Conservation (phyloP, 176 grass and related monocot genomes). For the Areca catechu region DNA sequence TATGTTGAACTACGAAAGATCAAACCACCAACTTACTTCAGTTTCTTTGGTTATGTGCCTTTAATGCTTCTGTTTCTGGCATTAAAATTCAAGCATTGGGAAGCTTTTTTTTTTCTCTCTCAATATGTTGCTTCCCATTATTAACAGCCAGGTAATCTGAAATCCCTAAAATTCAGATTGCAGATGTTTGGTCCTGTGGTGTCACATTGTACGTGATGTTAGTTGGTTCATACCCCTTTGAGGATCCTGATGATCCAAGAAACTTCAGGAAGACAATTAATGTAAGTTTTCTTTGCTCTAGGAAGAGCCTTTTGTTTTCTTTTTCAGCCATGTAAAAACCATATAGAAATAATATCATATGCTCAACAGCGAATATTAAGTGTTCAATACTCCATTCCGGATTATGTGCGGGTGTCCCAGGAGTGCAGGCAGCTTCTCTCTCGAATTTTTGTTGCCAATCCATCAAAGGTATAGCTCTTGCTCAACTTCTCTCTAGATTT, state of each 20-base stretch:
- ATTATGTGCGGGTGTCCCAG: constrained; percentile 69
- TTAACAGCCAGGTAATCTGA: constrained; percentile 11
- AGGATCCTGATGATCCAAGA: constrained; percentile 84
- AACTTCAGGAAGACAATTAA: constrained; percentile 85
- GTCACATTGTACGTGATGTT: constrained; percentile 96
- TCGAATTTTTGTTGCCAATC: constrained; percentile 83
- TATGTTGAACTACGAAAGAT: too few species aligned
- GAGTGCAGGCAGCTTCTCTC: constrained; percentile 75
- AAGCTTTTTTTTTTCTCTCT: too few species aligned
- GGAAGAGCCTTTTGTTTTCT: background rate
- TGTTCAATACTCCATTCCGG: constrained; percentile 77
- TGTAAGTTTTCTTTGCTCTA: constrained; percentile 20
- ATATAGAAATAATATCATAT: constrained; percentile 1
- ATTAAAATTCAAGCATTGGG: constrained; percentile 1
- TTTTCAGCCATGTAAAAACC: background rate
- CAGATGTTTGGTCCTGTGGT: constrained; percentile 89
- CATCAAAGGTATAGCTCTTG: constrained; percentile 57
- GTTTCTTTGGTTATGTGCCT: too few species aligned
- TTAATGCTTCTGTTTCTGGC: background rate
- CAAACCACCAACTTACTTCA: too few species aligned
- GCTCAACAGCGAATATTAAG: constrained; percentile 71
- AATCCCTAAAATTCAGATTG: constrained; percentile 36
- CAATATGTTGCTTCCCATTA: background rate
- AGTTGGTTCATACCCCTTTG: constrained; percentile 86
- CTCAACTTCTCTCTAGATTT: background rate